These are phyloP conservation scores for Nigrograna mackinnonii DNA, from an alignment of 2,329 filamentous ascomycete genomes.

Conservation along the genomic window DNA sequence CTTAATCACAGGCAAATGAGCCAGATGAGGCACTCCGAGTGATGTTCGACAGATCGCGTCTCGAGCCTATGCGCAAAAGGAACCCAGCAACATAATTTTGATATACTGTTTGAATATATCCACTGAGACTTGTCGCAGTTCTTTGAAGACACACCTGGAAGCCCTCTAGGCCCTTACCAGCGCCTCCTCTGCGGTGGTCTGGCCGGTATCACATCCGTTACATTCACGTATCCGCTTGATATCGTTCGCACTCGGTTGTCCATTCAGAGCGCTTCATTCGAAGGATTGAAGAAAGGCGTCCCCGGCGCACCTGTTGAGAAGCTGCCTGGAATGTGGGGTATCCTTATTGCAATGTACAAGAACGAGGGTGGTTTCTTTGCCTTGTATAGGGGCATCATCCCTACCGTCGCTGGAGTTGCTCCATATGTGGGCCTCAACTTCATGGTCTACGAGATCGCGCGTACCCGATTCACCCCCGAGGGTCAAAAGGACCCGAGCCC, in stretches of 20 bases:
- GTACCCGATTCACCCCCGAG: conserved; percentile 81
- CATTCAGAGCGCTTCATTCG: conserved; percentile 96
- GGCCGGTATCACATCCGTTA: conserved; percentile 93
- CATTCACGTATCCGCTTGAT: conserved; percentile 93
- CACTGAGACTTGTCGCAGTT: too few species aligned
- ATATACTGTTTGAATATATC: too few species aligned
- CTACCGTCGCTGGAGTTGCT: conserved; percentile 92
- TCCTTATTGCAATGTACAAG: conserved; percentile 82
- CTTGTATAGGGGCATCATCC: conserved; percentile 92
- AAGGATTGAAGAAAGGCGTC: conserved; percentile 61
- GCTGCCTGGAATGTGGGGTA: conserved; percentile 90
- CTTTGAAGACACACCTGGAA: conserved; percentile 76
- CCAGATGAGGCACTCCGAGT: too few species aligned
- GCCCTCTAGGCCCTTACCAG: conserved; percentile 71
- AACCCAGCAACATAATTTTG: too few species aligned
- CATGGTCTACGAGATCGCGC: conserved; percentile 93
- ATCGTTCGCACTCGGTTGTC: conserved; percentile 95
- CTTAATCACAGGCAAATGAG: too few species aligned
- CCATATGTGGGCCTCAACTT: conserved; percentile 98
- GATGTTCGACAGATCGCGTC: too few species aligned
- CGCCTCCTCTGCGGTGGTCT: conserved; percentile 88
- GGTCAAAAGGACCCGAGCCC: conserved; percentile 83
- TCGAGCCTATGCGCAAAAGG: too few species aligned
- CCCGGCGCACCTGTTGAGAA: conserved; percentile 46
- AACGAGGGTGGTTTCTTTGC: conserved; percentile 84